These are phyloP conservation scores for Tolypocladium amazonense DNA, from an alignment of 2,329 filamentous ascomycete species.

Conservation along the genomic window DNA sequence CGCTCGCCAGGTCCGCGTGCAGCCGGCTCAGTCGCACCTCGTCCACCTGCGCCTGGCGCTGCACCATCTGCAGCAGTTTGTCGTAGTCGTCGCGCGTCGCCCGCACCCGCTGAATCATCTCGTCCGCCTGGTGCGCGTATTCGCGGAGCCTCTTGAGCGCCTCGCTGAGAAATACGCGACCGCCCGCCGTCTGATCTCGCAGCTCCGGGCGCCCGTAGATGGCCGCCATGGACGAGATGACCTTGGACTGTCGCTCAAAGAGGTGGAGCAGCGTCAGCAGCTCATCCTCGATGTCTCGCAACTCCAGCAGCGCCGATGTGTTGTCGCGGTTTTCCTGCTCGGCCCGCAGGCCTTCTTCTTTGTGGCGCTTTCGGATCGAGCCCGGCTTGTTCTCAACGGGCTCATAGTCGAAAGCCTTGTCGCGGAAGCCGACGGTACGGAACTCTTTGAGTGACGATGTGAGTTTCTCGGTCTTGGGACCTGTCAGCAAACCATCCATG, in stretches of 20 bases:
- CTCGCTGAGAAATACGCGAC: constrained; percentile 39
- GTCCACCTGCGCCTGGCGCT: constrained; percentile 56
- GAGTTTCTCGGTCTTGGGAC: constrained; percentile 45
- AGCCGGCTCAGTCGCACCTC: constrained; percentile 52
- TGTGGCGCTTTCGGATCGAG: constrained; percentile 26
- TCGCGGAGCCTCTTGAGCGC: constrained; percentile 42
- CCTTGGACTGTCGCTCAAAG: constrained; percentile 44
- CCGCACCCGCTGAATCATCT: constrained; percentile 49
- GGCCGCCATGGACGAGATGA: constrained; percentile 35
- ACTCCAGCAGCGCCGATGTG: constrained; percentile 50
- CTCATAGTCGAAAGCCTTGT: constrained; percentile 28
- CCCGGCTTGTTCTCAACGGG: constrained; percentile 28
- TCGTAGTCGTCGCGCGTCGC: constrained; percentile 51
- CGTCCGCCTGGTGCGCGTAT: constrained; percentile 40
- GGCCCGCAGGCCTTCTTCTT: constrained; percentile 29
- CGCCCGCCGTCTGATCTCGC: constrained; percentile 29
- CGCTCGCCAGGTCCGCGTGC: constrained; percentile 51
- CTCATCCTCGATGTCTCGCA: constrained; percentile 56
- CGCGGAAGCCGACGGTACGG: constrained; percentile 44
- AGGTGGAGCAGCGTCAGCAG: constrained; percentile 44
- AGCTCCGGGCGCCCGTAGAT: constrained; percentile 32
- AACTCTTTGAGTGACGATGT: constrained; percentile 53
- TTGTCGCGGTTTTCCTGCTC: constrained; percentile 52
- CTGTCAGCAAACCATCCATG: background rate
- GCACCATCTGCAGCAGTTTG: constrained; percentile 56